Evolutionary conservation across 31 red algal species (phyloP).

Genomic region (Pterothamnion heteromorphum): DNA sequence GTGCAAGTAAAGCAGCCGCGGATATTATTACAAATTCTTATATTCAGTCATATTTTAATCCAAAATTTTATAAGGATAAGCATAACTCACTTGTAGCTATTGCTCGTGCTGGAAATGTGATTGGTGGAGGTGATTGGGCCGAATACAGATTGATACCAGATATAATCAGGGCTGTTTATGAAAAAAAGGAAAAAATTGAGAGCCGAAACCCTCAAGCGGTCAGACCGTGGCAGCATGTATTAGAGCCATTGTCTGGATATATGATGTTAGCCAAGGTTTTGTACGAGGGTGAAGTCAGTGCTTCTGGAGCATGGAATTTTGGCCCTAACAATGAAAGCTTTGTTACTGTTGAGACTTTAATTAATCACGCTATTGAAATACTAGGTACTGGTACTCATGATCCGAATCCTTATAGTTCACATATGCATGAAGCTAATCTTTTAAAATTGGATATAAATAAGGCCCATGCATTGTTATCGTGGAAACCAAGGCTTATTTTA

Average conservation of each 20-base stretch:
- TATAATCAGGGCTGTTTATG: neutral
- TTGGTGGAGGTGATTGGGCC: constrained; percentile 3
- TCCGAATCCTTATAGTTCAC: too few species aligned
- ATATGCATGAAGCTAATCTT: too few species aligned
- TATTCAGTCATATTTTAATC: neutral
- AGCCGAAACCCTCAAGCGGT: neutral
- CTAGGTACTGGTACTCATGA: too few species aligned
- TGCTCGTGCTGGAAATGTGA: neutral
- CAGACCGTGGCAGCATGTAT: neutral
- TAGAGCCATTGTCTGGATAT: neutral
- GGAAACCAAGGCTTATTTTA: too few species aligned
- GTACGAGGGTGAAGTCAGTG: too few species aligned
- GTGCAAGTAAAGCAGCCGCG: neutral
- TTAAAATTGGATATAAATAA: too few species aligned
- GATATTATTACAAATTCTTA: neutral
- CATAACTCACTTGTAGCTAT: neutral
- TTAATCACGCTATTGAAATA: too few species aligned
- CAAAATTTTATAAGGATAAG: neutral
- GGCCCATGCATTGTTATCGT: too few species aligned
- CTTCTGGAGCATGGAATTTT: too few species aligned
- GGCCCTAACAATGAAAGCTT: too few species aligned
- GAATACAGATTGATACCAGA: neutral
- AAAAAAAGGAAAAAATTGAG: neutral
- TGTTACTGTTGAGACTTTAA: too few species aligned
- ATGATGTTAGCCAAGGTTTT: neutral